Base-by-base conservation (phyloP, 2,329 filamentous ascomycete species). In the Apiospora koreana region DNA sequence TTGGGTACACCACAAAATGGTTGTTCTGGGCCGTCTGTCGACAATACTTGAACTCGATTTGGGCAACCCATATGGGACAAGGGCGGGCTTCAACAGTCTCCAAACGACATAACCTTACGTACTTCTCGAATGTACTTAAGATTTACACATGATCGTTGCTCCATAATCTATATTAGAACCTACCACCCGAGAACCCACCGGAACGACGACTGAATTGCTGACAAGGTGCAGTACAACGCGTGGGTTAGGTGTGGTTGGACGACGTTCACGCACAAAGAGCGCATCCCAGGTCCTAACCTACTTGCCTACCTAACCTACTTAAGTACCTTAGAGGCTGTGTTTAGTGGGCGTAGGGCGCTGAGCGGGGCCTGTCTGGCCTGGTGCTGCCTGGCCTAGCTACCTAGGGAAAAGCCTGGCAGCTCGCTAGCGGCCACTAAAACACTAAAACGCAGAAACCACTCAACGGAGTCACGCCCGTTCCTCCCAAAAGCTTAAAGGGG, bases 181-280 rank as follows among this genome's bases (percentile, higher is more conserved):
- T 5, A 9, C 35, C 35, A 38, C n/a, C n/a, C n/a, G 35, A 9
- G 9, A 38, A 38, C 35, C 9, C 35, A 9, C 9, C 3, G 21
- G 7, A 45, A 45, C 43, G 6, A 46, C 12, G 25, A 23, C 18
- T 62, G 54, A 18, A 38, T 38, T 16, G 3, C 28, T 62, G 54
- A n/a, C 54, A n/a, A n/a, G 25, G 28, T 23, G 68, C 41, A 42
- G 35, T 46, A 42, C 7, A 43, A 45, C 3, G 4, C 4, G n/a
- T 31, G 45, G 67, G 42, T 42, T 45, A 54, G 25, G 38, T 23
- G 18, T 62, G 28, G 48, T 46, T 69, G 68, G 68, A 45, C 25
- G 28, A 38, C 58, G 68, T 45, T 69, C 41, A 69, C 68, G 68
- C 68, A 69, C 28, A 66, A 69, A 65, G 12, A 50, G 58, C 68